phyloP scores from a whole-genome alignment of 768 basidiomycete genomes.

The Xerocomus brunneocitrinus region DNA sequence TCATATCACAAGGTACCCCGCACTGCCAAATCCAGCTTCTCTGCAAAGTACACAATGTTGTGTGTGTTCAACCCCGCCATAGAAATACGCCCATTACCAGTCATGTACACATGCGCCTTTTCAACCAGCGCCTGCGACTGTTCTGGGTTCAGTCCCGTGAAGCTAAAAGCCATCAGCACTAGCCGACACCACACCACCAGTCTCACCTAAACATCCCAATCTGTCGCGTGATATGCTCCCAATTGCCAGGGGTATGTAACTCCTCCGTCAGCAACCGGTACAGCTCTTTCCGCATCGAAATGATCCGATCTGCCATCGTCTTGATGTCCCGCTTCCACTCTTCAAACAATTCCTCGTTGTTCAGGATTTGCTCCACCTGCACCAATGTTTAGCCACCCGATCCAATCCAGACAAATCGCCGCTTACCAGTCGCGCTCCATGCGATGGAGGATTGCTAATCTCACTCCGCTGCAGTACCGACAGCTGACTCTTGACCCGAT shows the following conservation, averaged over 20 bases:
- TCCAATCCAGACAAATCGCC: background rate
- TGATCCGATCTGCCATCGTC: slow-evolving; percentile 77
- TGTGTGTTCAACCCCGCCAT: slow-evolving; percentile 87
- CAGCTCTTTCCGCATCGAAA: slow-evolving; percentile 82
- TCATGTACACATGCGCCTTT: slow-evolving; percentile 80
- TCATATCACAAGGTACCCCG: slow-evolving; percentile 41
- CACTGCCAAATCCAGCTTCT: slow-evolving; percentile 62
- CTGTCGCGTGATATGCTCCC: slow-evolving; percentile 94
- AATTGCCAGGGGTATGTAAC: slow-evolving; percentile 83
- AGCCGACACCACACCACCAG: background rate
- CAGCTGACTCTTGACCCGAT: slow-evolving; percentile 78
- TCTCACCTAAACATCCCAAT: slow-evolving; percentile 96
- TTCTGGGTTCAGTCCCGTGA: slow-evolving; percentile 68
- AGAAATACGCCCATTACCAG: slow-evolving; percentile 83
- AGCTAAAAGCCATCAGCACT: slow-evolving; percentile 43
- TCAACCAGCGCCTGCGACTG: slow-evolving; percentile 69
- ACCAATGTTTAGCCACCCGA: background rate
- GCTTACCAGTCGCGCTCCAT: slow-evolving; percentile 84
- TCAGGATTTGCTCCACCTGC: slow-evolving; percentile 79
- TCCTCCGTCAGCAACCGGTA: slow-evolving; percentile 63
- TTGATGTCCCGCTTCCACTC: slow-evolving; percentile 89
- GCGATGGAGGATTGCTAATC: slow-evolving; percentile 91
- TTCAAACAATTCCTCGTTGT: slow-evolving; percentile 64
- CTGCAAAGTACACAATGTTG: slow-evolving; percentile 77
- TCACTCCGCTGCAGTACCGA: slow-evolving; percentile 90